Base-by-base conservation (phyloP, 2,329 filamentous ascomycete genomes). In the Macrophomina tecta region DNA sequence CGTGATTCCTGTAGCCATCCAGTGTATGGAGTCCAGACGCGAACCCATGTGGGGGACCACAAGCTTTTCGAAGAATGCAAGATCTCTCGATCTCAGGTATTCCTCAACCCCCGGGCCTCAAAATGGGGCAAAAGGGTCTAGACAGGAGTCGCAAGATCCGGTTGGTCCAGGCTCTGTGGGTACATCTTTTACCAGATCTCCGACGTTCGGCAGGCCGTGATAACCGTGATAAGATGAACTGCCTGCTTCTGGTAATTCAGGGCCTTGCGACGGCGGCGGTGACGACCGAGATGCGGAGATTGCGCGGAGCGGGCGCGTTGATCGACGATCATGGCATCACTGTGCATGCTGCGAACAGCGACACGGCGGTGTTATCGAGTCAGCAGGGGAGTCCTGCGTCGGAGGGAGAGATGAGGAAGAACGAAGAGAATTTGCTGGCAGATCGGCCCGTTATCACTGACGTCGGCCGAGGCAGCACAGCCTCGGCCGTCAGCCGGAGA, bases 281-380 rank as follows among this genome's bases (percentile, higher is more conserved):
- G 32, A 53, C 18, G 9, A 18, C 51, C 30, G 32, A 36, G 14
- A 36, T 32, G 30, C 23, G 30, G 16, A n/a, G 40, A 60, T 18
- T 46, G 40, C 18, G 56, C 56, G 42, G 56, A 61, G 58, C 23
- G 1, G 45, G n/a, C 16, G 30, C 9, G 14, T 9, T 48, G 45
- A 18, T 34, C 42, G 45, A 38, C 58, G 58, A 62, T 62, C 30
- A 49, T 62, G 30, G 28, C 56, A 49, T 61, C 56, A 60, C 55
- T 46, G 42, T 8, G 40, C 56, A 46, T 11, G 42, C 42, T 28
- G 56, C 56, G 56, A 23, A 34, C 42, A 38, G 42, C 11, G 23
- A 46, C 23, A 32, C 28, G 38, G 12, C 5, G 32, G 5, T 36
- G 58, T 2, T 16, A 5, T 14, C 32, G 52, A 18, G 32, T 18